Evolutionary conservation across 768 basidiomycete genomes (phyloP), one percentile per base, ranked within the genome.

Genomic region (Glaciozyma antarctica): DNA sequence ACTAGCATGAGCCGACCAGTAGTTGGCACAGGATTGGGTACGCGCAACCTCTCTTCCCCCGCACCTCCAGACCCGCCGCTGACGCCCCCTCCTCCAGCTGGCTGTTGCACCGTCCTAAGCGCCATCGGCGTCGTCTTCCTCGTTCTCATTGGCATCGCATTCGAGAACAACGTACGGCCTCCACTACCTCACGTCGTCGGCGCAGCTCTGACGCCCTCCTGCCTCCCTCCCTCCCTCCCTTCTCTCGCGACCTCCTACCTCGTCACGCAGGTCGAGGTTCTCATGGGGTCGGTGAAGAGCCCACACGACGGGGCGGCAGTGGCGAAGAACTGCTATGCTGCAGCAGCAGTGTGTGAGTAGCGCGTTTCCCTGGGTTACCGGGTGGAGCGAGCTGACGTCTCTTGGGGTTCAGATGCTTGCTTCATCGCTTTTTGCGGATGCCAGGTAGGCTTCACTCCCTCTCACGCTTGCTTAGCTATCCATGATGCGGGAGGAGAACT

Each of bases 271-370:
- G 68, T 63, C 55, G 64, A 69, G 45, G 69, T 71, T 2, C 52
- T 71, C 24, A 67, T 60, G 19, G 66, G 69, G 7, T 57, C 58
- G 4, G 63, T 61, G 5, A 65, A 67, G 44, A 62, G 60, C 22
- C 66, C 66, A 1, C 19, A 60, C 1, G 66, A 71, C 44, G 49
- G 60, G 0, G 60, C 64, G 13, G 59, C 61, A 5, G 61, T 65
- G 43, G 69, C 69, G 9, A 57, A 65, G 61, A 64, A 71, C 58
- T 71, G 69, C 66, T 71, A 62, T 30, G 48, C 58, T 22, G 69
- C 69, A 8, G 60, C 48, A 21, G 26, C 51, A 13, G 64, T 67
- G 5, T 45, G 62, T 55, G 24, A 19, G 38, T 19, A 2, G 19
- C 26, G 17, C n/a, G 38, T 26, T 21, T 32, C 48, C 53, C 26